Conservation (phyloP, 2,329 filamentous ascomycete species). For the Monilinia fructicola region DNA sequence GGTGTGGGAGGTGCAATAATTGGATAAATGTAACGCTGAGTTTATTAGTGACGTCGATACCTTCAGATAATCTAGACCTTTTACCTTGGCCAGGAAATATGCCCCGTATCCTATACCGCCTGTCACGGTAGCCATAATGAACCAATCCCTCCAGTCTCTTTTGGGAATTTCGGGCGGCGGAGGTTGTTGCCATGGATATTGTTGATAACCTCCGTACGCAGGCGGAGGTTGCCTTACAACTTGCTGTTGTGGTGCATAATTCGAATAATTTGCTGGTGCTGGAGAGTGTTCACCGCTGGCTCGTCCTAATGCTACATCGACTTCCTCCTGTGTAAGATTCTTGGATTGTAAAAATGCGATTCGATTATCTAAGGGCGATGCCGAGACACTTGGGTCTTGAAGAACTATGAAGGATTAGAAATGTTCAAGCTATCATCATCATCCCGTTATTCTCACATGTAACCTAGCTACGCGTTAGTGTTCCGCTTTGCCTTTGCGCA, state of each 20-base stretch:
- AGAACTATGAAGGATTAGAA: conserved; percentile 61
- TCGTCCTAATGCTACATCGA: conserved; percentile 78
- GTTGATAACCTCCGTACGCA: conserved; percentile 50
- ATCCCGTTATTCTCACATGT: conserved; percentile 38
- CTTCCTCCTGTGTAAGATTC: conserved; percentile 94
- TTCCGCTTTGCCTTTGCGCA: conserved; percentile 27
- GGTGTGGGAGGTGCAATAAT: conserved; percentile 91
- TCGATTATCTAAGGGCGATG: conserved; percentile 87
- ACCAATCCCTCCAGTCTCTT: conserved; percentile 97
- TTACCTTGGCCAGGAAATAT: conserved; percentile 82
- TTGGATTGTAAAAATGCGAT: conserved; percentile 93
- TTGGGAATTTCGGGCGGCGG: conserved; percentile 62
- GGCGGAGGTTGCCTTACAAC: conserved; percentile 43
- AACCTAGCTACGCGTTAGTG: conserved; percentile 37
- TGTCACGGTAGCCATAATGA: conserved; percentile 97
- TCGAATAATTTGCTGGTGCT: conserved; percentile 43
- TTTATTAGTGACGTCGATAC: not conserved
- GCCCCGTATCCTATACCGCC: conserved; percentile 86
- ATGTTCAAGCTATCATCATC: conserved; percentile 7
- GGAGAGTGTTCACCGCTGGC: conserved; percentile 58
- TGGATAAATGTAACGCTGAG: conserved; percentile 82
- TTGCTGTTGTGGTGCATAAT: conserved; percentile 47
- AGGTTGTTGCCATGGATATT: conserved; percentile 57
- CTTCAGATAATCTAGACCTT: conserved; percentile 26
- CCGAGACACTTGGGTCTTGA: conserved; percentile 87